Evolutionary conservation across 768 basidiomycete genomes (phyloP).

Genomic region (Tulasnella sp.): DNA sequence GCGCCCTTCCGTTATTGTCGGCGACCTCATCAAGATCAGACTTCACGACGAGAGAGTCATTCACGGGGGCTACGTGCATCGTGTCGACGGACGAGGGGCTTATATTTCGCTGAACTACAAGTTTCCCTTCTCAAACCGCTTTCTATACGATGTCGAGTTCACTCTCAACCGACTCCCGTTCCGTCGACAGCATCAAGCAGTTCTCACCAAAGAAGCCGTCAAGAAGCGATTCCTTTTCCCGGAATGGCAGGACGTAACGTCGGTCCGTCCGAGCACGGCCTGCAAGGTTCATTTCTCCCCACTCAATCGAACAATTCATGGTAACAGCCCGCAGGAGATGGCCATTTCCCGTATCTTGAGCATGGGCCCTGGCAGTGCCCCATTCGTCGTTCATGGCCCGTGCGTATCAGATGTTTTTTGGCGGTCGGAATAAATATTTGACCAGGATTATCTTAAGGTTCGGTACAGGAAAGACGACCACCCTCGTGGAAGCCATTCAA

Average conservation of each 20-base stretch:
- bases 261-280: neutral
- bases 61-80: neutral
- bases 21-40: neutral
- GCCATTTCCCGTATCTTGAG: neutral
- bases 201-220: neutral
- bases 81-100: neutral
- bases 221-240: neutral
- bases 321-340: neutral
- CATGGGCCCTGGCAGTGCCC: neutral
- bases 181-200: neutral
- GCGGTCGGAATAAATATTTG: too few relatives aligned
- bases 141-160: neutral
- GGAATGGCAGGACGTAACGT: neutral
- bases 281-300: neutral
- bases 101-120: neutral
- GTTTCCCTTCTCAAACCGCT: neutral
- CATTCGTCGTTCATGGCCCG: conserved; percentile 11
- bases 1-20: conserved; percentile 6
- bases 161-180: neutral
- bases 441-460: neutral
- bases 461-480: conserved; percentile 13
- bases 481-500: conserved; percentile 12
- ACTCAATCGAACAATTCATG: neutral
- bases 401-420: too few relatives aligned
- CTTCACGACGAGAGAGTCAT: neutral